Conservation (phyloP, 129 eudicot genomes). For the Pseudognaphalium luteoalbum region DNA sequence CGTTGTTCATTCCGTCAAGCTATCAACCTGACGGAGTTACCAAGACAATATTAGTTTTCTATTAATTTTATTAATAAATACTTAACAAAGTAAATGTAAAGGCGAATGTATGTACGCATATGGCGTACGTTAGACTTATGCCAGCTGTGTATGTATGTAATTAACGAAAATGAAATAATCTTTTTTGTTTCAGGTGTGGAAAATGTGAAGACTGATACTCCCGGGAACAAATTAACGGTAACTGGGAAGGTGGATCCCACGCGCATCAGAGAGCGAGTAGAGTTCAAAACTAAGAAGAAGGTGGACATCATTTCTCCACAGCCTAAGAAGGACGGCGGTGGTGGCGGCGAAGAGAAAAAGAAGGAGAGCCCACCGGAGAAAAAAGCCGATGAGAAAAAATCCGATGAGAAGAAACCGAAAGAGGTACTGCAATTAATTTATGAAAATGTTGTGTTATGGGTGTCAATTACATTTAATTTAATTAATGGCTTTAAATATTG, state of each 20-base stretch:
- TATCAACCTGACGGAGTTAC: slow-evolving; percentile 28
- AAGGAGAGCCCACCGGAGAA: slow-evolving; percentile 28
- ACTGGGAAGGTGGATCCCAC: slow-evolving; percentile 64
- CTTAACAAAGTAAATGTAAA: background rate
- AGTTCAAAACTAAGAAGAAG: slow-evolving; percentile 53
- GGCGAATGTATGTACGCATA: slow-evolving; percentile 20
- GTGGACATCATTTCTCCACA: slow-evolving; percentile 64
- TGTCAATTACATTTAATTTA: background rate
- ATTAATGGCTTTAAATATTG: slow-evolving; percentile 3
- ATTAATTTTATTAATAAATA: background rate
- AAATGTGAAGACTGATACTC: slow-evolving; percentile 44
- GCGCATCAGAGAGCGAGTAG: slow-evolving; percentile 56
- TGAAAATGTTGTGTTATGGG: slow-evolving; percentile 10
- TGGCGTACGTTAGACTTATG: slow-evolving; percentile 27
- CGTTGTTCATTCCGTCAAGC: slow-evolving; percentile 37
- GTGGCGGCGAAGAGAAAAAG: slow-evolving; percentile 20
- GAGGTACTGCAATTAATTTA: slow-evolving; percentile 36
- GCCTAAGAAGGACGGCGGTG: slow-evolving; percentile 39
- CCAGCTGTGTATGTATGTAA: slow-evolving; percentile 15
- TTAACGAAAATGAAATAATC: slow-evolving; percentile 11
- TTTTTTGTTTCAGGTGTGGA: slow-evolving; percentile 53
- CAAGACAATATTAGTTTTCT: slow-evolving; percentile 13
- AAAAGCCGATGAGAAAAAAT: slow-evolving; percentile 33
- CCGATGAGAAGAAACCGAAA: slow-evolving; percentile 44
- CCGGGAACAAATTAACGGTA: slow-evolving; percentile 53